Evolutionary conservation across 306 rosid genomes (phyloP), one percentile per base, ranked within the genome.

Genomic region (Medicago arabica): DNA sequence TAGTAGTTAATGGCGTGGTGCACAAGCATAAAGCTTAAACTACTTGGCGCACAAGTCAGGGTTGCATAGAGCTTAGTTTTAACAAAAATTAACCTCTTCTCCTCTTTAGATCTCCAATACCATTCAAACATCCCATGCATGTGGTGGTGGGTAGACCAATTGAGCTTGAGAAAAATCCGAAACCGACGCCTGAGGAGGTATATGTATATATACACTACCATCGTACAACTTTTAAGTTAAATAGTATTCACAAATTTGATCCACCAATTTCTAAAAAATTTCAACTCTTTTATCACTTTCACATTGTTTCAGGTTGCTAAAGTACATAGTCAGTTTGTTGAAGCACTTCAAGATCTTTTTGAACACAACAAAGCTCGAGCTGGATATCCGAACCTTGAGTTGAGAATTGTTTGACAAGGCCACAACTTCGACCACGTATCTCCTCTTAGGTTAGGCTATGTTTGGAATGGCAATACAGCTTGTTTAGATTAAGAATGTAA

Each of bases 111-210:
- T 84, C 97, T 64, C 99, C 99, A 12, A 38, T 95, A 54, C 99
- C 99, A n/a, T 87, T 62, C 81, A 86, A 87, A 72, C 85, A 68
- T 59, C 96, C 90, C 54, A 87, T 95, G 97, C 85, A 92, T 78
- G 97, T 92, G 83, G 96, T 89, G 49, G 97, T 95, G 53, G 99
- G 99, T 31, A 90, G 81, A 78, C 99, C 99, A 59, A 95, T 95
- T 49, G 89, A 89, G 78, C 47, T 92, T 14, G 84, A 86, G 69
- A 87, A 83, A 83, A 95, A 82, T 85, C 91, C 92, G 53, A 84
- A 84, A 23, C 97, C 99, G 49, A 89, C 96, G 1, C 17, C 68
- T 40, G 99, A 82, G 51, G 84, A 85, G 88, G 88, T 85, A 81
- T 78, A 40, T 85, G 78, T 78, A 40, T 23, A 50, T 38, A 23